These are phyloP conservation scores for Vigna unguiculata DNA, from an alignment of 306 rosid species.

Conservation along the genomic window DNA sequence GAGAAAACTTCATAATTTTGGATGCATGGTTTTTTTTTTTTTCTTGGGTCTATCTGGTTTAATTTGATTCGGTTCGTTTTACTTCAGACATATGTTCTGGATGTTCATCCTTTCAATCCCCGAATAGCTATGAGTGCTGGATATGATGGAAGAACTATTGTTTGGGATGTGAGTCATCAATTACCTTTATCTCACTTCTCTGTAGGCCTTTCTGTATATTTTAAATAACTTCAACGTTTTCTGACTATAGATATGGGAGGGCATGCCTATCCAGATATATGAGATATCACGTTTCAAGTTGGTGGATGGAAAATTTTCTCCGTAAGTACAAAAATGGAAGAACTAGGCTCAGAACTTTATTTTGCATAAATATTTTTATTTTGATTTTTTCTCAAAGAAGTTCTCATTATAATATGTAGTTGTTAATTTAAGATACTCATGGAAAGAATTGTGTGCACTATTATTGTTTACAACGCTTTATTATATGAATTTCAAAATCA, in stretches of 20 bases:
- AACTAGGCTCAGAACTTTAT: conserved; percentile 1
- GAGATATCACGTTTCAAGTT: conserved; percentile 86
- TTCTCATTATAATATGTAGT: not conserved
- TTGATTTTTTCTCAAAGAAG: not conserved
- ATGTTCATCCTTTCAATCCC: conserved; percentile 99
- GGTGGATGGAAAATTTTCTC: conserved; percentile 98
- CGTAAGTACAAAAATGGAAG: conserved; percentile 69
- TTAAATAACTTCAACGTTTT: conserved; percentile 34
- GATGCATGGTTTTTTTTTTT: conserved; percentile 19
- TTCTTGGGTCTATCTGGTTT: conserved; percentile 26
- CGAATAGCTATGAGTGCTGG: conserved; percentile 99
- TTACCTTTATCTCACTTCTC: conserved; percentile 44
- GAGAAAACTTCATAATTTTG: not conserved
- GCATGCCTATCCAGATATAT: conserved; percentile 77
- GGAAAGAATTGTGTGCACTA: not conserved
- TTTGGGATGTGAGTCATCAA: conserved; percentile 95
- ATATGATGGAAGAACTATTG: conserved; percentile 94
- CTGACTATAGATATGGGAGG: conserved; percentile 92
- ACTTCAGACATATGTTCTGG: conserved; percentile 93
- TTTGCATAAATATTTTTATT: conserved; percentile 15
- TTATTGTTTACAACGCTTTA: not conserved
- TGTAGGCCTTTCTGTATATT: conserved; percentile 36
- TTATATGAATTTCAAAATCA: conserved; percentile 1
- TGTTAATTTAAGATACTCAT: conserved; percentile 4
- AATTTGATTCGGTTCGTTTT: conserved; percentile 35